Evolutionary conservation across 208 protist species (phyloP).

Genomic region (Trypanosomatidae sp.): DNA sequence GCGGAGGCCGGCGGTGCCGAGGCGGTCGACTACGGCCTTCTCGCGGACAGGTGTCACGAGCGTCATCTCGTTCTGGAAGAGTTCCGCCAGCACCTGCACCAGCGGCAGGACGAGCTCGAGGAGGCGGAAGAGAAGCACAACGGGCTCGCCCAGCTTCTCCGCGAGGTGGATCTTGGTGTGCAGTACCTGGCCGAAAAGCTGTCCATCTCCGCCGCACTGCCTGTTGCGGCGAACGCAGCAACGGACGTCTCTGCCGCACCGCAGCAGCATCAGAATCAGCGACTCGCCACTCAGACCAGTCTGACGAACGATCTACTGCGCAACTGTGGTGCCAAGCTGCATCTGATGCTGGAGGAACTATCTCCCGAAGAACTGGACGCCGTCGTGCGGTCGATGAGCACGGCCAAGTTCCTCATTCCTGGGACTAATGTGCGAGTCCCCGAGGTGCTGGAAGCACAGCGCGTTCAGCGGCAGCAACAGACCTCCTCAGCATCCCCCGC

Average conservation of each 20-base stretch:
- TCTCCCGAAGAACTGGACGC: conserved; percentile 44
- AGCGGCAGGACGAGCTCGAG: conserved; percentile 58
- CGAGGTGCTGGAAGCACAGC: conserved; percentile 33
- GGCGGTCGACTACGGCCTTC: conserved; percentile 48
- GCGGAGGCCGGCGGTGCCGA: conserved; percentile 14
- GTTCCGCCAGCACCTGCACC: conserved; percentile 86
- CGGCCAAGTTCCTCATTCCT: conserved; percentile 34
- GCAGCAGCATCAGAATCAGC: conserved; percentile 11
- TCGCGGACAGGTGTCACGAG: conserved; percentile 50
- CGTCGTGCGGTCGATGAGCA: conserved; percentile 30
- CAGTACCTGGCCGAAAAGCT: conserved; percentile 91
- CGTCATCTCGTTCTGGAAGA: conserved; percentile 81
- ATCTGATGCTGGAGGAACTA: conserved; percentile 66
- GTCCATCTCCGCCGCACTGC: conserved; percentile 11
- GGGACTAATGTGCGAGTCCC: conserved; percentile 55
- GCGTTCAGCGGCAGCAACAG: conserved; percentile 10
- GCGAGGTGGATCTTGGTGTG: conserved; percentile 89
- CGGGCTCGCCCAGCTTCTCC: conserved; percentile 61
- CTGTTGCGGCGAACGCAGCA: conserved; percentile 8
- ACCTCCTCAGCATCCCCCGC: conserved; percentile 8
- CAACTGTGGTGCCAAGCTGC: conserved; percentile 54
- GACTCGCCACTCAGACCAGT: conserved; percentile 10
- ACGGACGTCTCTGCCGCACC: neutral
- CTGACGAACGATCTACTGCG: conserved; percentile 51
- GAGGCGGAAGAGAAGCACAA: conserved; percentile 65